phyloP scores from a whole-genome alignment of 1,284 basidiomycete species.

The Laetiporus sulphureus region DNA sequence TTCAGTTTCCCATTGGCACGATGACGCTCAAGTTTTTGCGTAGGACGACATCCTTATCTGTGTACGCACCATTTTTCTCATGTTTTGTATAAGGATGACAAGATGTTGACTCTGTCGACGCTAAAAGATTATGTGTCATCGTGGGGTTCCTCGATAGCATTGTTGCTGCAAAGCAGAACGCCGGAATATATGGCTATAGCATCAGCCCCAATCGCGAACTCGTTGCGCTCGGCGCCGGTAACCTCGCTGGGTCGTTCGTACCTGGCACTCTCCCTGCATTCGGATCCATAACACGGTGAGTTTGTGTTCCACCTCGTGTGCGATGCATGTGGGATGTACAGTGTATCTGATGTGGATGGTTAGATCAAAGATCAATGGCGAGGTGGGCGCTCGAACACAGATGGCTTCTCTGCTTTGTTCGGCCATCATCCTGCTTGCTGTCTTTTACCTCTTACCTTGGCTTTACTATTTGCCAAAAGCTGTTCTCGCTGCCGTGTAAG shows the following conservation, averaged over 20 bases:
- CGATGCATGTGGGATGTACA: too few species aligned
- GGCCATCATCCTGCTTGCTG: constrained; percentile 68
- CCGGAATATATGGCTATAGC: constrained; percentile 75
- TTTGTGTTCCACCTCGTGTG: background rate
- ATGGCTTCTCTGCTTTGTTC: constrained; percentile 83
- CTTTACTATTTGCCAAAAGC: constrained; percentile 78
- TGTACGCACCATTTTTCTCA: constrained; percentile 38
- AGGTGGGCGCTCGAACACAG: constrained; percentile 82
- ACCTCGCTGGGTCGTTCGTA: constrained; percentile 73
- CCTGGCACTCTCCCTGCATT: constrained; percentile 86
- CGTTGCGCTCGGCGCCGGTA: constrained; percentile 81
- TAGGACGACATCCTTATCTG: constrained; percentile 71
- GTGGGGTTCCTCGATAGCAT: constrained; percentile 80
- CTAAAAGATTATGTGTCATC: constrained; percentile 59
- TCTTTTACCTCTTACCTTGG: constrained; percentile 80
- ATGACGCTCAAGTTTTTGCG: constrained; percentile 59
- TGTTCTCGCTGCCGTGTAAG: constrained; percentile 74
- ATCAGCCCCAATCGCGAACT: constrained; percentile 91
- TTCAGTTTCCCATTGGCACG: constrained; percentile 61
- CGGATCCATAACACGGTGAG: constrained; percentile 79
- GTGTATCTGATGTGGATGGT: too few species aligned
- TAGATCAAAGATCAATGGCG: constrained; percentile 80
- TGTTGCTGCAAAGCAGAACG: constrained; percentile 84
- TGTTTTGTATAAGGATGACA: constrained; percentile 1
- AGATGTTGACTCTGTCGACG: constrained; percentile 5